These are phyloP conservation scores for Agarophyton chilense DNA, from an alignment of 23 red algal species.

Conservation along the genomic window DNA sequence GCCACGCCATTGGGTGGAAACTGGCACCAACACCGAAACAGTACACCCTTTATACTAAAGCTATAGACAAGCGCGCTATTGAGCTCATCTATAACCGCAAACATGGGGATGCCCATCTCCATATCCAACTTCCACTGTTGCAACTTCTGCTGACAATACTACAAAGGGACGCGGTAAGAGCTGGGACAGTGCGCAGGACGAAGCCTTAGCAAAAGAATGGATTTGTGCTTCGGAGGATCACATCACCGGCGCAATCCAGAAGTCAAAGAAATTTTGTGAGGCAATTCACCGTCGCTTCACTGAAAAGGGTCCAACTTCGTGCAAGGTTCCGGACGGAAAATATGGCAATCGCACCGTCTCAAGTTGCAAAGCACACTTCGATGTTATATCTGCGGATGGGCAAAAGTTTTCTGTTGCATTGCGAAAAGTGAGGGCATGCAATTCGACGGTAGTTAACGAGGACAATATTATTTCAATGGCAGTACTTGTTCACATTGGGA, in stretches of 20 bases:
- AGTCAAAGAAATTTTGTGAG: neutral
- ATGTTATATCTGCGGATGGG: conserved; percentile 10
- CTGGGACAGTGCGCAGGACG: no score
- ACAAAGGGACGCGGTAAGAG: no score
- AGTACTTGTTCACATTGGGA: conserved; percentile 1
- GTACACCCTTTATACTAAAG: no score
- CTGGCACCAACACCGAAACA: no score
- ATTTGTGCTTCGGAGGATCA: conserved; percentile 12
- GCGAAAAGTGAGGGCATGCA: neutral
- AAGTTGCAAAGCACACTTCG: conserved; percentile 4
- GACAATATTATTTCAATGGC: conserved; percentile 36
- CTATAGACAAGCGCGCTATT: no score
- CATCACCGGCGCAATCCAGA: conserved; percentile 16
- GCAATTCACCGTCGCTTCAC: neutral
- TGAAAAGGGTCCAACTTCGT: neutral
- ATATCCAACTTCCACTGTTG: no score
- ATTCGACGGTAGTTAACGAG: conserved; percentile 8
- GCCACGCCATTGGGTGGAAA: no score
- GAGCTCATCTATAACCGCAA: no score
- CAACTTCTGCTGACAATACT: no score
- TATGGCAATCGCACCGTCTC: neutral
- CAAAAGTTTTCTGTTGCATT: conserved; percentile 26
- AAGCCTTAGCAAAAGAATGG: no score
- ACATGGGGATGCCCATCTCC: no score
- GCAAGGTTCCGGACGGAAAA: neutral